These are phyloP conservation scores for Penicillium canescens DNA, from an alignment of 495 filamentous ascomycete species.

Conservation along the genomic window DNA sequence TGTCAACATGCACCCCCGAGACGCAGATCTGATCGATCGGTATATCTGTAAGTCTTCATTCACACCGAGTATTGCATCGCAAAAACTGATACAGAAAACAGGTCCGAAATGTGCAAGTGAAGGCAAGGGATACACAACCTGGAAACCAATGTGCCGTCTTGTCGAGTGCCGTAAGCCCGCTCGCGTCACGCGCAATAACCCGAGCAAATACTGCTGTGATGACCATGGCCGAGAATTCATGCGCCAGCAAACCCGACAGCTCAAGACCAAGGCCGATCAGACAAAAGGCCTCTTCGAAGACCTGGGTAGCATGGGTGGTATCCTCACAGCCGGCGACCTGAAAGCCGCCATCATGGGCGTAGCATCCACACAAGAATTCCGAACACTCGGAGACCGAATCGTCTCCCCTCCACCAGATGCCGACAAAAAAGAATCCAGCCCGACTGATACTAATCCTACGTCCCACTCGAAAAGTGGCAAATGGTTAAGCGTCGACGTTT, in stretches of 20 bases:
- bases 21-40: slow-evolving; percentile 65
- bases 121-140: slow-evolving; percentile 58
- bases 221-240: slow-evolving; percentile 64
- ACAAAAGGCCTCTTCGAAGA: slow-evolving; percentile 34
- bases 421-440: slow-evolving; percentile 11
- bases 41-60: slow-evolving; percentile 59
- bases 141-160: slow-evolving; percentile 69
- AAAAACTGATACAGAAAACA: slow-evolving; percentile 21
- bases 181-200: slow-evolving; percentile 43
- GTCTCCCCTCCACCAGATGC: slow-evolving; percentile 39
- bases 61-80: background rate
- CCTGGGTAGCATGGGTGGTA: slow-evolving; percentile 55
- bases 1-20: slow-evolving; percentile 59
- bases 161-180: slow-evolving; percentile 62
- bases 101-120: slow-evolving; percentile 58
- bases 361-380: slow-evolving; percentile 53
- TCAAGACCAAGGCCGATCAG: slow-evolving; percentile 22
- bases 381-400: slow-evolving; percentile 55
- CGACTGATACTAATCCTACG: slow-evolving; percentile 48
- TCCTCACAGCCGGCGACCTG: slow-evolving; percentile 58
- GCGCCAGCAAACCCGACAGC: slow-evolving; percentile 35
- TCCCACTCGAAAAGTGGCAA: slow-evolving; percentile 74
- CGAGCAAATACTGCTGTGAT: slow-evolving; percentile 71
- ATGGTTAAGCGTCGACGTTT: slow-evolving; percentile 59
- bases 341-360: slow-evolving; percentile 52